Conservation (phyloP, 1,284 basidiomycete species). For the Pterulicium gracile region DNA sequence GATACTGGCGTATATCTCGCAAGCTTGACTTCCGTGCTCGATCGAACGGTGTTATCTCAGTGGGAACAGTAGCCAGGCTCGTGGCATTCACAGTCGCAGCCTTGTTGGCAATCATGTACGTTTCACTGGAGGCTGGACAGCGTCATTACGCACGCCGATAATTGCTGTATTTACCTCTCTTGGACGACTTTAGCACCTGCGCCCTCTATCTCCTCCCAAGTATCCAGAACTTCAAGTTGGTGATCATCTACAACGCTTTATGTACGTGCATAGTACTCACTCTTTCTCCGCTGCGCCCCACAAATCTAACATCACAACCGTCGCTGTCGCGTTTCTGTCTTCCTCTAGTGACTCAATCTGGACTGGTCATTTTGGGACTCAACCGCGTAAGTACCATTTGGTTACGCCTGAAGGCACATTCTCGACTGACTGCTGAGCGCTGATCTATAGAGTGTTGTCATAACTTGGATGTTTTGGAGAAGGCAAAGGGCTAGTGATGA, state of each 20-base stretch:
- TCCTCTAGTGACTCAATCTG: background rate
- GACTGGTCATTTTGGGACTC: background rate
- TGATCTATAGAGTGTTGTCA: background rate
- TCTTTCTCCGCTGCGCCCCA: background rate
- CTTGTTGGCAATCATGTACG: background rate
- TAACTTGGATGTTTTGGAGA: background rate
- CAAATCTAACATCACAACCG: background rate
- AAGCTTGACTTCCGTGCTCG: background rate
- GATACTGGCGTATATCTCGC: background rate
- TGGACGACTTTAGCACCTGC: background rate
- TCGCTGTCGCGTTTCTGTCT: background rate
- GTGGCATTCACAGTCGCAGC: background rate
- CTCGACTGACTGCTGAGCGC: background rate
- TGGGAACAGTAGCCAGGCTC: background rate
- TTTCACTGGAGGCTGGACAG: background rate
- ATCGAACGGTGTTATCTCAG: background rate
- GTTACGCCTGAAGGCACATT: background rate
- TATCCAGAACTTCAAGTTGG: background rate
- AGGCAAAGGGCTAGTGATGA: background rate
- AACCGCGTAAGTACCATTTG: background rate
- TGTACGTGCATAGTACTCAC: background rate
- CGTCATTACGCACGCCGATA: background rate
- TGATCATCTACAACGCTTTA: background rate
- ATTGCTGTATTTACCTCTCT: background rate
- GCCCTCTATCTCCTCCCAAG: background rate